Evolutionary conservation across 2,329 filamentous ascomycete species (phyloP).

Genomic region (Sarocladium strictum): DNA sequence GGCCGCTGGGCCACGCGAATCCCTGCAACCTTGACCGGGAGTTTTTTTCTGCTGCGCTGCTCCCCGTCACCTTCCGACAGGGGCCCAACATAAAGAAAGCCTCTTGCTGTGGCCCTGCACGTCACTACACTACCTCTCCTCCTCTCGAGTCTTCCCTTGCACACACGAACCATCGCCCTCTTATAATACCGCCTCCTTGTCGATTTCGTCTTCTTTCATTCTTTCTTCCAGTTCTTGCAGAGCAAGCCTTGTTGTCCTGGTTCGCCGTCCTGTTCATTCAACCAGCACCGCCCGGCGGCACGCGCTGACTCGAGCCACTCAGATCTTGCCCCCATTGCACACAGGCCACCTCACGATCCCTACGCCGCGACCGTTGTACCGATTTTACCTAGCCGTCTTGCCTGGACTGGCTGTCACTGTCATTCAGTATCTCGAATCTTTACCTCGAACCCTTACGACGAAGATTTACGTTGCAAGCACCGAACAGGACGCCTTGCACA

Average conservation of each 20-base stretch:
- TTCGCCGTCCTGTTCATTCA: neutral
- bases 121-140: conserved; percentile 8
- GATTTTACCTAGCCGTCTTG: neutral
- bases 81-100: conserved; percentile 9
- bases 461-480: too few relatives aligned
- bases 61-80: conserved; percentile 9
- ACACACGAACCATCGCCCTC: neutral
- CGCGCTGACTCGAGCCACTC: neutral
- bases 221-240: neutral
- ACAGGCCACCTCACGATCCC: conserved; percentile 9
- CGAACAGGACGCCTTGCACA: too few relatives aligned
- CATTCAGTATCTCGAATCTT: too few relatives aligned
- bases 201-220: neutral
- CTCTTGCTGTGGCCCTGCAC: conserved; percentile 5
- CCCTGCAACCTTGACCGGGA: conserved; percentile 1
- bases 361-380: neutral
- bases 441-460: too few relatives aligned
- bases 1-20: conserved; percentile 6
- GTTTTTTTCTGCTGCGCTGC: conserved; percentile 8
- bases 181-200: conserved; percentile 3
- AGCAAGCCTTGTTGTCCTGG: conserved; percentile 3
- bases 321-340: conserved; percentile 1
- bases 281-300: neutral
- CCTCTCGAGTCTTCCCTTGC: neutral
- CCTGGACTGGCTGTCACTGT: too few relatives aligned